phyloP scores from a whole-genome alignment of 768 basidiomycete species.

The Auricularia auricula-judae region DNA sequence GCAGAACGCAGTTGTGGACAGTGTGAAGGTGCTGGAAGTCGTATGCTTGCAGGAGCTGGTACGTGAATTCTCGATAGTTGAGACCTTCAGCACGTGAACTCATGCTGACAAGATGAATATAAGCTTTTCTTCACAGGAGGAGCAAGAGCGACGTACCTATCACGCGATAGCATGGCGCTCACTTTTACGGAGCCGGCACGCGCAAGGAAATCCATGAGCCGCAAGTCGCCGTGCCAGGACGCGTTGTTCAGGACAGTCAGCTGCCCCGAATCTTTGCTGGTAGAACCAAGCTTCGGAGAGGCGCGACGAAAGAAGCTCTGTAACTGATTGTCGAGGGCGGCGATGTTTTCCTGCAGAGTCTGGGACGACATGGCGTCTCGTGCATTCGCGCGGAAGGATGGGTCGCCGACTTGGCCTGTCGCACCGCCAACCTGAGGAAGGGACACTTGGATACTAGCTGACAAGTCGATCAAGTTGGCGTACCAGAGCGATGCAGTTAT shows the following conservation, averaged over 20 bases:
- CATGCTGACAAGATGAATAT: slow-evolving; percentile 40
- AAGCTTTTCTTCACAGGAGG: not conserved
- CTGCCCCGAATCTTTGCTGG: slow-evolving; percentile 2
- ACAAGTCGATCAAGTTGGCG: slow-evolving; percentile 19
- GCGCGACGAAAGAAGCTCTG: slow-evolving; percentile 65
- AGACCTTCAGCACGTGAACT: slow-evolving; percentile 42
- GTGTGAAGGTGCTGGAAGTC: slow-evolving; percentile 77
- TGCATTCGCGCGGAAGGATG: slow-evolving; percentile 80
- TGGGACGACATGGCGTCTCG: slow-evolving; percentile 53
- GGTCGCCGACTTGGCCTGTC: slow-evolving; percentile 94
- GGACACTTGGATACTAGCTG: slow-evolving; percentile 3
- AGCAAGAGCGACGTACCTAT: slow-evolving; percentile 47
- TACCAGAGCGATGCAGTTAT: slow-evolving; percentile 74
- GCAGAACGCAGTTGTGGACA: slow-evolving; percentile 61
- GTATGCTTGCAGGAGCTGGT: slow-evolving; percentile 94
- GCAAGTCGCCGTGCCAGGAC: slow-evolving; percentile 66
- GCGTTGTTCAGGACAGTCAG: slow-evolving; percentile 48
- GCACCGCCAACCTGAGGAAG: slow-evolving; percentile 81
- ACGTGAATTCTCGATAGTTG: slow-evolving; percentile 97
- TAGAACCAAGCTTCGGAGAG: slow-evolving; percentile 6
- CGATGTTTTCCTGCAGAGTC: slow-evolving; percentile 56
- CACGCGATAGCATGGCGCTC: slow-evolving; percentile 81
- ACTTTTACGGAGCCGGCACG: slow-evolving; percentile 73
- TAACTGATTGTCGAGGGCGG: slow-evolving; percentile 50
- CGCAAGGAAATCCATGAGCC: slow-evolving; percentile 75